Conservation (phyloP, 495 filamentous ascomycete species). For the Amorphotheca resinae region DNA sequence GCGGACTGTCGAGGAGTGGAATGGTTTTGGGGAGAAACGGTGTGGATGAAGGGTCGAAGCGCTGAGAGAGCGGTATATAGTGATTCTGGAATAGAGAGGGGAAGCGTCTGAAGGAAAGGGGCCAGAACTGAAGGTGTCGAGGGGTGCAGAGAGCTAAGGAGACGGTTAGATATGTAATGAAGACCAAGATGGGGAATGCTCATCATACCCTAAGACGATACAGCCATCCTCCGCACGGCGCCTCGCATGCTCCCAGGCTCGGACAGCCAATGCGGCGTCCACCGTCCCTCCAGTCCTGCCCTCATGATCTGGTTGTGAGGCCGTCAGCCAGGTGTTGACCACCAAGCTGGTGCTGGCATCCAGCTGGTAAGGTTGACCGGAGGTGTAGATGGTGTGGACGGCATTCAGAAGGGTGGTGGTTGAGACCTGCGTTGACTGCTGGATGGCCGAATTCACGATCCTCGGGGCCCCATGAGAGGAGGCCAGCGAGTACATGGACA, state of each 20-base stretch:
- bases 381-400: constrained; percentile 80
- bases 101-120: constrained; percentile 71
- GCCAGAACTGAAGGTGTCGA: constrained; percentile 75
- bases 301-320: constrained; percentile 49
- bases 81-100: constrained; percentile 58
- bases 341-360: constrained; percentile 89
- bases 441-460: constrained; percentile 35
- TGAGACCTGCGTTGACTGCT: constrained; percentile 69
- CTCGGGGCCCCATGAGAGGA: constrained; percentile 51
- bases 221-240: constrained; percentile 92
- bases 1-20: constrained; percentile 72
- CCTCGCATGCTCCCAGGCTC: constrained; percentile 95
- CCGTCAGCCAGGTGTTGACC: constrained; percentile 90
- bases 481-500: constrained; percentile 74
- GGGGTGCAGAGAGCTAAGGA: constrained; percentile 64
- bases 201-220: constrained; percentile 67
- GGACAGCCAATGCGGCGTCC: constrained; percentile 62
- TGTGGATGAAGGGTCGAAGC: constrained; percentile 73
- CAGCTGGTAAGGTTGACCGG: constrained; percentile 63
- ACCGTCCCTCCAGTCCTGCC: constrained; percentile 63
- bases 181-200: background rate
- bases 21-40: constrained; percentile 80
- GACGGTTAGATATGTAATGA: constrained; percentile 15
- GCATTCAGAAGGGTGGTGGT: constrained; percentile 87
- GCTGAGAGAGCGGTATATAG: constrained; percentile 66